phyloP scores from a whole-genome alignment of 805 yeast species.

The Yamadazyma sp. region DNA sequence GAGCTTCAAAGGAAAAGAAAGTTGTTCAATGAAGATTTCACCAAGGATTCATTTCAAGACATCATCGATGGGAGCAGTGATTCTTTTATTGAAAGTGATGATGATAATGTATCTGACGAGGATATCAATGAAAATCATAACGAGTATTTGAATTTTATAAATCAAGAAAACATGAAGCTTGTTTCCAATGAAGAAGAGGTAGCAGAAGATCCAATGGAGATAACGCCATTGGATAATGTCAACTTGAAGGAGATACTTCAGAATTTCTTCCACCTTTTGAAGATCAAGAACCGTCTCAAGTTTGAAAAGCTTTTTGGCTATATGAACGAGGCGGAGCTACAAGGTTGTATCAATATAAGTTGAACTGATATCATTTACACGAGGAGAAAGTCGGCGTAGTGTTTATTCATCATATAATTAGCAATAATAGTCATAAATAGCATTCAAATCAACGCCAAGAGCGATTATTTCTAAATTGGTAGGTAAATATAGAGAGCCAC shows the following conservation, averaged over 20 bases:
- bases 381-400: too few relatives aligned
- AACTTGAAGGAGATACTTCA: slow-evolving; percentile 60
- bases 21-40: slow-evolving; percentile 39
- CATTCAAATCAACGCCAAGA: too few relatives aligned
- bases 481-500: too few relatives aligned
- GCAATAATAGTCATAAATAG: background rate
- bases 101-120: slow-evolving; percentile 7
- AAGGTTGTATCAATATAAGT: slow-evolving; percentile 1
- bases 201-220: slow-evolving; percentile 71
- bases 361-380: too few relatives aligned
- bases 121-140: slow-evolving; percentile 18
- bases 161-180: slow-evolving; percentile 24
- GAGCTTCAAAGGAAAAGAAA: slow-evolving; percentile 62
- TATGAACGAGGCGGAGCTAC: slow-evolving; percentile 2
- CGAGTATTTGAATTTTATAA: slow-evolving; percentile 27
- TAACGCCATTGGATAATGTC: slow-evolving; percentile 72
- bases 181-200: slow-evolving; percentile 64
- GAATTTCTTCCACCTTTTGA: slow-evolving; percentile 50
- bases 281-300: slow-evolving; percentile 44
- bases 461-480: too few relatives aligned
- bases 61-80: slow-evolving; percentile 2
- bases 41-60: slow-evolving; percentile 5
- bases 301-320: slow-evolving; percentile 46
- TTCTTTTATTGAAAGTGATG: slow-evolving; percentile 1
- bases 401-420: too few relatives aligned